phyloP scores from a whole-genome alignment of 495 filamentous ascomycete genomes.

The Aspergillus carlsbadensis region DNA sequence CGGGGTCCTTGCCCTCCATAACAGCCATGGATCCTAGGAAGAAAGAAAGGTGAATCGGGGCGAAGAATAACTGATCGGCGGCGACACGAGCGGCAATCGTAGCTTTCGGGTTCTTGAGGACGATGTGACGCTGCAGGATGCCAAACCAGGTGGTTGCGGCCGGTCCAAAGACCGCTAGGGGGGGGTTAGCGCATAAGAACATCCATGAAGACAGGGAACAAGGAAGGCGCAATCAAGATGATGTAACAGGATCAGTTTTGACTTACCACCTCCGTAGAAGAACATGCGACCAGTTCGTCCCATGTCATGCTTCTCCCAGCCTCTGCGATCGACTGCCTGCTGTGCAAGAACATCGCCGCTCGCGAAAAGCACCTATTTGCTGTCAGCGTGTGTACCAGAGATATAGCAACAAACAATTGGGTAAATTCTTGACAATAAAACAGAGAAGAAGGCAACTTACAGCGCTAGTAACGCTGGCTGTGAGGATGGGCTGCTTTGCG shows the following conservation, averaged over 20 bases:
- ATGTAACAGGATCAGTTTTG: not conserved
- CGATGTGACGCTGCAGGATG: slow-evolving; percentile 69
- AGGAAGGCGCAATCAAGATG: not conserved
- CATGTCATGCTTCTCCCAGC: slow-evolving; percentile 75
- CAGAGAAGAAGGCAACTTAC: too few species aligned
- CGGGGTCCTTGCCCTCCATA: slow-evolving; percentile 73
- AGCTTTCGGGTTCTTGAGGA: slow-evolving; percentile 58
- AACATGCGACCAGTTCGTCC: slow-evolving; percentile 86
- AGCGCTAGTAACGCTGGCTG: slow-evolving; percentile 82
- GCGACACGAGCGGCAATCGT: slow-evolving; percentile 82
- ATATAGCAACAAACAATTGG: not conserved
- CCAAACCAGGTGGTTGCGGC: slow-evolving; percentile 87
- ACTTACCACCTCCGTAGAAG: slow-evolving; percentile 80
- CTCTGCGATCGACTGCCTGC: slow-evolving; percentile 83
- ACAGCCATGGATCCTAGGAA: slow-evolving; percentile 87
- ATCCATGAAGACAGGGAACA: slow-evolving; percentile 3
- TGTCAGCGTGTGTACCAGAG: not conserved
- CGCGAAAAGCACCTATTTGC: slow-evolving; percentile 73
- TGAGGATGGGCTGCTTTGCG: slow-evolving; percentile 78
- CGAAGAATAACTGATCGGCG: slow-evolving; percentile 83
- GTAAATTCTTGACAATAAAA: not conserved
- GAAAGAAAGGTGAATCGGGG: slow-evolving; percentile 72
- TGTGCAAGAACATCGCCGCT: slow-evolving; percentile 92
- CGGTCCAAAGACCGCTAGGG: slow-evolving; percentile 81
- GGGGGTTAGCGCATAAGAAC: slow-evolving; percentile 10